Evolutionary conservation across 192 early-diverging fungal species (phyloP), one percentile per base, ranked within the genome.

Genomic region (Coemansia sp.): DNA sequence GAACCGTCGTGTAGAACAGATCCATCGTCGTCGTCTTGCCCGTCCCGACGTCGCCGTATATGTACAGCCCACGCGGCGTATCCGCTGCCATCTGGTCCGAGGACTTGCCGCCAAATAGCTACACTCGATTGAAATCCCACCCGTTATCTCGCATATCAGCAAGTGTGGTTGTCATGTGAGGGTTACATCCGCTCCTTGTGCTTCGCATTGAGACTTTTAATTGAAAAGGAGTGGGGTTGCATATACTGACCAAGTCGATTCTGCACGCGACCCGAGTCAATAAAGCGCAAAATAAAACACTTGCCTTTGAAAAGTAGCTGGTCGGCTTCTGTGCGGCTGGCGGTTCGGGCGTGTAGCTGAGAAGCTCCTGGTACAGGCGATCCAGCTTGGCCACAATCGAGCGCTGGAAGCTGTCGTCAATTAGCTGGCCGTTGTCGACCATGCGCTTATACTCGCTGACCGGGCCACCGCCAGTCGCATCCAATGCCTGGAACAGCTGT

Each of bases 1-100:
- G 74, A 6, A 92, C 65, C 1, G 91, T 83, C 71, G 92, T 83
- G 77, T 89, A 98, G 58, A 98, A 94, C 50, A 98, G 75, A 70
- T 98, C 94, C 94, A 98, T 98, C 10, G 91, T 83, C 78, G 93
- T 94, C 0, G 94, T 95, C 60, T 97, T 98, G 21, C 97, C 97
- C 0, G 93, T 94, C 21, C 92, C 92, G 4, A 93, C 91, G 59
- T 86, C 84, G 25, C 91, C 91, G 60, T 71, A 82, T 25, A 73
- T 76, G 33, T 79, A 79, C 54, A 79, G 45, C 7, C 76, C 76
- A 6, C 66, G 69, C 4, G 76, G 76, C 30, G 45, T 19, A 11
- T 29, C 33, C 4, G 31, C 35, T 1, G 51, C 53, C 50, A 62
- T 52, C 4, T 23, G n/a, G 8, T 18, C 54, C 1, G 11, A n/a